Evolutionary conservation across 169 alveolate genomes (phyloP).

Genomic region (Eimeria falciformis): DNA sequence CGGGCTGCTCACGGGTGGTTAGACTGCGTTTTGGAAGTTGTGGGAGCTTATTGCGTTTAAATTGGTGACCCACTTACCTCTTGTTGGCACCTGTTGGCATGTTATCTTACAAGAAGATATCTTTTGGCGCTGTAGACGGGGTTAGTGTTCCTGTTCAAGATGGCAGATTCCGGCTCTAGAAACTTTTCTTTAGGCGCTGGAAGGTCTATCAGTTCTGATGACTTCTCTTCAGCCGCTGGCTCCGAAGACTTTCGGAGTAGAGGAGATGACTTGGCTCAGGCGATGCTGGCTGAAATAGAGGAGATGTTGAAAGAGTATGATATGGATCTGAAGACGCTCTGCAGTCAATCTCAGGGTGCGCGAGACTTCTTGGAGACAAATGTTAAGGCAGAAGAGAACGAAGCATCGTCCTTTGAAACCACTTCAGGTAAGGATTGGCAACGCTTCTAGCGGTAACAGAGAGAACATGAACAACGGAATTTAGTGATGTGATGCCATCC

Average conservation of each 20-base stretch:
- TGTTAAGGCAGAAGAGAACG: not conserved
- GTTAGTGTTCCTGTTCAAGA: not conserved
- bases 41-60: too few relatives aligned
- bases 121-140: too few relatives aligned
- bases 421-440: not conserved
- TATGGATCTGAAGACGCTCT: slow-evolving; percentile 28
- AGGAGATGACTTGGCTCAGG: slow-evolving; percentile 44
- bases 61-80: too few relatives aligned
- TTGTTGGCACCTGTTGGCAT: too few relatives aligned
- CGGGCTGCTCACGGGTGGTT: too few relatives aligned
- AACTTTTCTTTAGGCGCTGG: slow-evolving; percentile 13
- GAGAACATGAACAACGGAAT: not conserved
- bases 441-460: too few relatives aligned
- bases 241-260: not conserved
- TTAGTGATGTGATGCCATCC: not conserved
- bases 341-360: not conserved
- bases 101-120: too few relatives aligned
- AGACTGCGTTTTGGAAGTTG: too few relatives aligned
- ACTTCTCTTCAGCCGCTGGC: not conserved
- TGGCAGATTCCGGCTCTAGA: slow-evolving; percentile 19
- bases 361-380: slow-evolving; percentile 25
- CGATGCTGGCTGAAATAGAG: slow-evolving; percentile 52
- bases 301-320: slow-evolving; percentile 37
- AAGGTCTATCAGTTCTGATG: slow-evolving; percentile 7
- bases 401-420: slow-evolving; percentile 1